Evolutionary conservation across 2,329 filamentous ascomycete species (phyloP).

Genomic region (Clonostachys chloroleuca): DNA sequence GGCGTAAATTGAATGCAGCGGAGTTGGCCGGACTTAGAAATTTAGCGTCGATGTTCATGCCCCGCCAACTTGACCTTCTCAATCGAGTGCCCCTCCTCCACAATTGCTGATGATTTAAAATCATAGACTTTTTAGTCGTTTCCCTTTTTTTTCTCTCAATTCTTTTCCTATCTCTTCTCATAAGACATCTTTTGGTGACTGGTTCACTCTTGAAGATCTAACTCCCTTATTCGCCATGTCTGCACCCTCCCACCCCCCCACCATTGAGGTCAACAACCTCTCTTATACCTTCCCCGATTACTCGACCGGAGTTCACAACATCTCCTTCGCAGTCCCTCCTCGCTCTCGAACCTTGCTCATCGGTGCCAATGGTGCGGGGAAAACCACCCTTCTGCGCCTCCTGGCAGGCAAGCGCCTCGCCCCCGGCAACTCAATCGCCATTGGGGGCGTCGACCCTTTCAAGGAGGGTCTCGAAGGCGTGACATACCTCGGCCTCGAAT

Average conservation of each 20-base stretch:
- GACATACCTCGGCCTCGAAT: conserved; percentile 95
- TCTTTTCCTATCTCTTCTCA: not conserved
- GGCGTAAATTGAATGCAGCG: too few relatives aligned
- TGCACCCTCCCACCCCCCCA: conserved; percentile 33
- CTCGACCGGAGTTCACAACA: conserved; percentile 69
- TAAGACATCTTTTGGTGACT: not conserved
- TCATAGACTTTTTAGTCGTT: not conserved
- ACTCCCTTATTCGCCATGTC: conserved; percentile 13
- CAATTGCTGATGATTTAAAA: not conserved
- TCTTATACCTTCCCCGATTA: conserved; percentile 89
- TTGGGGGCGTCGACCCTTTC: conserved; percentile 88
- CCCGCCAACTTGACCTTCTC: too few relatives aligned
- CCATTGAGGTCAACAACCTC: conserved; percentile 70
- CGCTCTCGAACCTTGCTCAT: conserved; percentile 87
- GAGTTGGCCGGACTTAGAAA: too few relatives aligned
- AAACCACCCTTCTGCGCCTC: conserved; percentile 92
- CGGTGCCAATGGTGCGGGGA: conserved; percentile 94
- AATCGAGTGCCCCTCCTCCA: not conserved
- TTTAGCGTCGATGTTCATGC: not conserved
- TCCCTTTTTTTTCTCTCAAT: not conserved
- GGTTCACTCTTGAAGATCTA: not conserved
- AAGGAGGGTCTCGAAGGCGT: conserved; percentile 86
- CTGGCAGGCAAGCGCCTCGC: conserved; percentile 93
- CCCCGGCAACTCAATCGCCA: conserved; percentile 66
- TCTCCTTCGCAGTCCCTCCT: conserved; percentile 73